Evolutionary conservation across 129 eudicot genomes (phyloP), one percentile per base, ranked within the genome.

Genomic region (Helianthus tuberosus): DNA sequence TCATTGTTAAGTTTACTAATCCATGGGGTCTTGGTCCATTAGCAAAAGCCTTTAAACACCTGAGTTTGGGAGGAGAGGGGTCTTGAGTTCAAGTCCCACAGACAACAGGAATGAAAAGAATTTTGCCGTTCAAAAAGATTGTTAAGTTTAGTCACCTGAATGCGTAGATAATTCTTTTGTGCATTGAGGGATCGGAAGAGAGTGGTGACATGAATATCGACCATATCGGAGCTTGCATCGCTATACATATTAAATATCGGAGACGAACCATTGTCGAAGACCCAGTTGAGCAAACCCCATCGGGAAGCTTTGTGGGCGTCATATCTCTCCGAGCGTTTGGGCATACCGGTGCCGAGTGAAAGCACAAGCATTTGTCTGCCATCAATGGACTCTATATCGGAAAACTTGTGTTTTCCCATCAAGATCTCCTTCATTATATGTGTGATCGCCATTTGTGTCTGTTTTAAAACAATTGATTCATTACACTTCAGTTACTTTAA

Each of bases 161-260:
- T 91, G 0, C 97, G 88, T 10, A 88, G 87, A 69, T 91, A 88
- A 27, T 88, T 91, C 49, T 74, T 81, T 67, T 91, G 83, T 6
- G 73, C 76, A 2, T 66, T 61, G 15, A 86, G 80, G 58, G 95
- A 74, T 75, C 81, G 85, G 36, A 88, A 91, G 27, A 86, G 77
- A 49, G 97, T 88, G 6, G 92, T 84, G 50, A 91, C 90, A 55
- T 91, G 97, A 70, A 91, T 80, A 78, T 91, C 96, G 8, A 91
- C 97, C 96, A 88, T 88, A 63, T 88, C 97, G 0, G 90, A 71
- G 66, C 97, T 82, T 43, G 92, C 95, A 44, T 87, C 95, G 1
- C 74, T 43, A 25, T 41, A 91, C 3, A 80, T 75, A 47, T 88
- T 90, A 0, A 88, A 15, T 55, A 91, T 52, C 1, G 97, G 96